Base-by-base conservation (phyloP, 1,139 yeast species). In the Sugiyamaella japonica region DNA sequence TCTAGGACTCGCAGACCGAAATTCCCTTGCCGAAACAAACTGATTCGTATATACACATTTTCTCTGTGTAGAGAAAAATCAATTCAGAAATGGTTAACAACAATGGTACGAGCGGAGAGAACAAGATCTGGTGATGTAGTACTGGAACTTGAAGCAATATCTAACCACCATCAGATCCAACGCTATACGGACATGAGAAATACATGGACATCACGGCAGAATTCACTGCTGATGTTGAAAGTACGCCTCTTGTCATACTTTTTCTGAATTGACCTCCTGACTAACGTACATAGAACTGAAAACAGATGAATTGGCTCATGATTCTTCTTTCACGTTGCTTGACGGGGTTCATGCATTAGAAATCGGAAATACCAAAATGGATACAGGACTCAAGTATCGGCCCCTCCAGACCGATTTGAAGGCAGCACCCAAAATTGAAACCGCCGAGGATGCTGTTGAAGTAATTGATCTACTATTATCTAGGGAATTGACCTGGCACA, bases 341-440 rank as follows among this genome's bases (percentile, higher is more conserved):
- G 65, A 67, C 37, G 71, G 74, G 3, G 69, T 73, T 37, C 70
- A 71, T 41, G 74, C 76, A 3, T 62, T 72, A 52, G 76, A 73
- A 63, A 67, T 73, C 44, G 73, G 74, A 32, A 66, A 69, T 56
- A 63, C 61, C 15, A 65, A 68, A 48, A 71, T 73, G 73, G 77
- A 73, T 58, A 71, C 76, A 3, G 77, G 77, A n/a, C 43, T 69
- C 48, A 57, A 62, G 16, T 72, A 63, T 59, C 53, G 57, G 52
- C 53, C 66, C 1, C 56, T 72, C 46, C 59, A 56, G 3, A 59
- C 59, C 8, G 69, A 69, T 37, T 54, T 71, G 37, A 59, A 38
- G 6, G 48, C 48, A 9, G 55, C 60, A 12, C 69, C 71, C 6
- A 53, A 38, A 20, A 53, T 68, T 16, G 60, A 59, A n/a, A 34